Percentiles rank a stretch among this genome's conserved stretches.
phyloP scores from a whole-genome alignment of 2,329 filamentous ascomycete genomes.

The Fusarium sp. region DNA sequence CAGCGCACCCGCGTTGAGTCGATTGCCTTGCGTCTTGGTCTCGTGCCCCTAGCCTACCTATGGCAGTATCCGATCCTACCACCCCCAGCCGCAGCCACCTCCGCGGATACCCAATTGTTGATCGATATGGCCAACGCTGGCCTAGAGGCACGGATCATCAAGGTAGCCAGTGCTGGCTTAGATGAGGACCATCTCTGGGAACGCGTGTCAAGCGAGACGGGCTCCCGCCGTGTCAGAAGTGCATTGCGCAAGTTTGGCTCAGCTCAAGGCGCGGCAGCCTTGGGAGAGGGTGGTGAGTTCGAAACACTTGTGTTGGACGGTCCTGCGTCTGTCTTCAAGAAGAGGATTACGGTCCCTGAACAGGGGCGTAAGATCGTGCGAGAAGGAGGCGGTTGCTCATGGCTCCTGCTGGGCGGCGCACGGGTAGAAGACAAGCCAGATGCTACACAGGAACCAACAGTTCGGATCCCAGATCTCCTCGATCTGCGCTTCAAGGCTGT shows the following conservation, averaged over 20 bases:
- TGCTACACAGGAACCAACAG: constrained; percentile 31
- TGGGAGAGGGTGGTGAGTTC: constrained; percentile 96
- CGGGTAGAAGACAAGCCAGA: constrained; percentile 59
- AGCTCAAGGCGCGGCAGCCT: constrained; percentile 71
- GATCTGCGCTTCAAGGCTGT: constrained; percentile 68
- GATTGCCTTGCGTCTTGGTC: constrained; percentile 83
- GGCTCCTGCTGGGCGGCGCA: constrained; percentile 71
- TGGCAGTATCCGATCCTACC: constrained; percentile 90
- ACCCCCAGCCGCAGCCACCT: constrained; percentile 49
- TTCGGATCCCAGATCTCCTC: constrained; percentile 72
- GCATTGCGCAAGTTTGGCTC: constrained; percentile 75
- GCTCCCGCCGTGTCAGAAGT: constrained; percentile 59
- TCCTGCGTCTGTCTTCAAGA: constrained; percentile 77
- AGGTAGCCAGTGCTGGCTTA: constrained; percentile 90
- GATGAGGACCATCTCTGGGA: constrained; percentile 84
- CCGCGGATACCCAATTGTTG: constrained; percentile 69
- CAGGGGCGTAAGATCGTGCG: constrained; percentile 63
- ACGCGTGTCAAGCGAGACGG: constrained; percentile 72
- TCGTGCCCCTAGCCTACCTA: constrained; percentile 85
- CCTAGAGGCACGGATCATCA: constrained; percentile 91
- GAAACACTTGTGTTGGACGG: constrained; percentile 91
- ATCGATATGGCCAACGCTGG: constrained; percentile 82
- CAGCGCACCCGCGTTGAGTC: constrained; percentile 96
- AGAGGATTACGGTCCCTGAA: constrained; percentile 71
- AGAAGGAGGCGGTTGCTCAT: constrained; percentile 82